Conservation (phyloP, 768 basidiomycete genomes). For the Agaricus sinodeliciosus region DNA sequence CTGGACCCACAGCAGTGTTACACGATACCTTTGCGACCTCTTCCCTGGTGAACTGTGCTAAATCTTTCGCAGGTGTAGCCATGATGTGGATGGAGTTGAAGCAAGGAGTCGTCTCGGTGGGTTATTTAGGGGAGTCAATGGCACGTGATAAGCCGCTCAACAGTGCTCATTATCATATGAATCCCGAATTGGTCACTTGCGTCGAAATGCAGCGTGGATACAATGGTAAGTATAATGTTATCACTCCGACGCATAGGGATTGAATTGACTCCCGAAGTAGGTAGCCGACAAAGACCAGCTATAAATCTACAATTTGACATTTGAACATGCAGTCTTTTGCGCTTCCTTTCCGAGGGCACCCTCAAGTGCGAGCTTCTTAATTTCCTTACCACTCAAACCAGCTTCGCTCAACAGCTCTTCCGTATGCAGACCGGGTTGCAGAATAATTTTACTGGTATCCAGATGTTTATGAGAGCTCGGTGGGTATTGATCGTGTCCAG, state of each 20-base stretch:
- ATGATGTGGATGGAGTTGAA: constrained; percentile 13
- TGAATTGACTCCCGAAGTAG: too few relatives aligned
- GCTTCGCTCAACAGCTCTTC: constrained; percentile 45
- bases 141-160: constrained; percentile 3
- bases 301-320: constrained; percentile 11
- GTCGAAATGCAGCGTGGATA: constrained; percentile 4
- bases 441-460: constrained; percentile 13
- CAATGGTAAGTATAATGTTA: too few relatives aligned
- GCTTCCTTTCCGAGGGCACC: constrained; percentile 40
- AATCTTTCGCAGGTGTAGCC: constrained; percentile 18
- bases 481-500: neutral
- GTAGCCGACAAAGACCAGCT: neutral
- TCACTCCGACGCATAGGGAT: too few relatives aligned
- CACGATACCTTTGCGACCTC: constrained; percentile 61
- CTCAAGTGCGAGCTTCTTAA: constrained; percentile 30
- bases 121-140: neutral
- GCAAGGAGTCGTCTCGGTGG: neutral
- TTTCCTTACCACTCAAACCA: constrained; percentile 37
- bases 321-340: constrained; percentile 13
- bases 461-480: neutral
- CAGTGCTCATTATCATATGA: neutral
- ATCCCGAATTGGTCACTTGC: neutral
- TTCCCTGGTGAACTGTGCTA: constrained; percentile 45
- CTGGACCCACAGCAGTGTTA: too few relatives aligned
- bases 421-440: constrained; percentile 49